These are phyloP conservation scores for Plasmopara halstedii DNA, from an alignment of 352 stramenopile species.

Conservation along the genomic window DNA sequence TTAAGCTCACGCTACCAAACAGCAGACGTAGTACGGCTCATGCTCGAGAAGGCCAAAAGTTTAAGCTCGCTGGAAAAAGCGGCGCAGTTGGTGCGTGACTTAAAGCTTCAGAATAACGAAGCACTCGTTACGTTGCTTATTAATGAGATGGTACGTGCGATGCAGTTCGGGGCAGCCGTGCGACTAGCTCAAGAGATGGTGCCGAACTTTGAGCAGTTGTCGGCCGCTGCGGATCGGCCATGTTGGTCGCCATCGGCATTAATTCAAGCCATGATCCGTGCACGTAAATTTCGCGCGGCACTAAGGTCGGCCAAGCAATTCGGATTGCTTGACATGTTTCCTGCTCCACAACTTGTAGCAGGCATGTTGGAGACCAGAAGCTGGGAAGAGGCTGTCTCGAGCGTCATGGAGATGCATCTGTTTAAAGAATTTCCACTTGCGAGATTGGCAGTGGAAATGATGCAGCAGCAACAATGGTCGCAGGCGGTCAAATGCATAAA, in stretches of 20 bases:
- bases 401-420: conserved; percentile 66
- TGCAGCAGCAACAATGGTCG: conserved; percentile 61
- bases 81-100: conserved; percentile 64
- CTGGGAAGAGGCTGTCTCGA: conserved; percentile 68
- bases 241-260: conserved; percentile 75
- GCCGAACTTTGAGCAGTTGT: conserved; percentile 51
- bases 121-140: conserved; percentile 77
- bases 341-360: conserved; percentile 43
- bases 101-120: conserved; percentile 62
- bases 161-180: conserved; percentile 63
- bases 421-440: conserved; percentile 67
- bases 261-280: conserved; percentile 80
- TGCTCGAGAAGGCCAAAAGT: conserved; percentile 44
- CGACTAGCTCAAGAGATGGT: conserved; percentile 78
- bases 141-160: conserved; percentile 60
- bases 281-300: conserved; percentile 56
- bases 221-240: conserved; percentile 15
- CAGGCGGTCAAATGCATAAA: conserved; percentile 75
- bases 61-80: conserved; percentile 43
- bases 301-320: conserved; percentile 82
- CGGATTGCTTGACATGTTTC: conserved; percentile 62
- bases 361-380: conserved; percentile 60
- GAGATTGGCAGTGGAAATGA: conserved; percentile 50
- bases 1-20: conserved; percentile 67
- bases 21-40: conserved; percentile 68